Base-by-base conservation (phyloP, 306 rosid species). In the Carpinus viminea region DNA sequence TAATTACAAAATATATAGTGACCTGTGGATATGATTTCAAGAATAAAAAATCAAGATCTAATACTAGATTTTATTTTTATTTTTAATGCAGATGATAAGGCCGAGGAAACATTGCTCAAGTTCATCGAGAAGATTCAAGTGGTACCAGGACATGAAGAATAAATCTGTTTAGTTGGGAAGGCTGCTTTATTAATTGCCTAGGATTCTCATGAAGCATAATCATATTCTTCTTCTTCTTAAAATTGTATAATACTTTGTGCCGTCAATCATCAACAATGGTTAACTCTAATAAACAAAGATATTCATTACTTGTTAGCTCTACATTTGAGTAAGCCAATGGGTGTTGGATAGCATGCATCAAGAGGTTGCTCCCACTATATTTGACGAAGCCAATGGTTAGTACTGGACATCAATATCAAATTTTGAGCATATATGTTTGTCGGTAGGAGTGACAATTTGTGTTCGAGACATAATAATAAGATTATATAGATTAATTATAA, bases 71-170 rank as follows among this genome's bases (percentile, higher is more conserved):
- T 48, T 20, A 8, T 34, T 55, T 43, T 56, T 51, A 11, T 52
- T 57, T 12, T 26, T 56, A 65, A 24, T 62, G 9, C 81, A 84
- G 90, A 85, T 74, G 85, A 82, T 13, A 75, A 80, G 55, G 74
- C 69, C 50, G 70, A 62, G 75, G 78, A 70, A 66, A 78, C 81
- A 34, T 55, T 87, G 80, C 76, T 87, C 31, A 56, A 17, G 15
- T 83, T 86, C 85, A 78, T 78, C 53, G 85, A 78, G 48, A 78
- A 50, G 64, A 78, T 86, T 75, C 79, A 69, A 36, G 72, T 36
- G 20, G 43, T 64, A 38, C 64, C 60, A 4, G 56, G 20, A 13
- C 11, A 60, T n/a, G 48, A 60, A 21, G 5, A 24, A 21, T 10
- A 59, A 36, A 24, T 59, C 65, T 55, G 61, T 36, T 11, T 15